Evolutionary conservation across 352 stramenopile species (phyloP).

Genomic region (Aphanomyces invadans): DNA sequence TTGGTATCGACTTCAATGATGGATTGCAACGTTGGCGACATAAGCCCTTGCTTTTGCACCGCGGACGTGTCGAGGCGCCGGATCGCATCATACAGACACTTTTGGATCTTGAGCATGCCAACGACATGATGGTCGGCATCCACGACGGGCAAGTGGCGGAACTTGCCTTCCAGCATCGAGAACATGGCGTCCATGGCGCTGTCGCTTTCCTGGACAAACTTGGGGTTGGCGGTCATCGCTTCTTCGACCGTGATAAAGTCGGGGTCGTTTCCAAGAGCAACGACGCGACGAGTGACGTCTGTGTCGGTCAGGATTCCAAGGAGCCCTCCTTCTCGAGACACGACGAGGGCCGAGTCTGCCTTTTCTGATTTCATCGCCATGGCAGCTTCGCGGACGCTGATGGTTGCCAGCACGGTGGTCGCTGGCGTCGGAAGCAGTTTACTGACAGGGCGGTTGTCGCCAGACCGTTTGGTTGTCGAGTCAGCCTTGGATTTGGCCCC

Average conservation of each 20-base stretch:
- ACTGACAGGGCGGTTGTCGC: slow-evolving; percentile 86
- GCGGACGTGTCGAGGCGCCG: slow-evolving; percentile 91
- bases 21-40: slow-evolving; percentile 73
- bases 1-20: slow-evolving; percentile 66
- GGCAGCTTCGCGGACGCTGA: slow-evolving; percentile 83
- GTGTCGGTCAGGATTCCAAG: slow-evolving; percentile 95
- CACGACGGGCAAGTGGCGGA: slow-evolving; percentile 96
- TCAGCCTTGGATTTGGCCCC: slow-evolving; percentile 30
- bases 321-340: slow-evolving; percentile 82
- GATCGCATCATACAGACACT: slow-evolving; percentile 98
- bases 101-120: slow-evolving; percentile 97
- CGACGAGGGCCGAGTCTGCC: slow-evolving; percentile 90
- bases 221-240: slow-evolving; percentile 80
- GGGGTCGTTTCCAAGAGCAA: slow-evolving; percentile 78
- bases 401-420: slow-evolving; percentile 79
- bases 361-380: slow-evolving; percentile 86
- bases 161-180: slow-evolving; percentile 87
- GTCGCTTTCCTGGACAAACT: slow-evolving; percentile 84
- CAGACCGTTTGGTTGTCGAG: slow-evolving; percentile 38
- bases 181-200: slow-evolving; percentile 89
- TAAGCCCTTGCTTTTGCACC: slow-evolving; percentile 63
- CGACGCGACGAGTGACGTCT: slow-evolving; percentile 77
- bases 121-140: slow-evolving; percentile 84
- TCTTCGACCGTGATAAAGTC: slow-evolving; percentile 78
- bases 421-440: slow-evolving; percentile 84